Evolutionary conservation across 192 early-diverging fungal genomes (phyloP), one percentile per base, ranked within the genome.

Genomic region (Coemansia brasiliensis): DNA sequence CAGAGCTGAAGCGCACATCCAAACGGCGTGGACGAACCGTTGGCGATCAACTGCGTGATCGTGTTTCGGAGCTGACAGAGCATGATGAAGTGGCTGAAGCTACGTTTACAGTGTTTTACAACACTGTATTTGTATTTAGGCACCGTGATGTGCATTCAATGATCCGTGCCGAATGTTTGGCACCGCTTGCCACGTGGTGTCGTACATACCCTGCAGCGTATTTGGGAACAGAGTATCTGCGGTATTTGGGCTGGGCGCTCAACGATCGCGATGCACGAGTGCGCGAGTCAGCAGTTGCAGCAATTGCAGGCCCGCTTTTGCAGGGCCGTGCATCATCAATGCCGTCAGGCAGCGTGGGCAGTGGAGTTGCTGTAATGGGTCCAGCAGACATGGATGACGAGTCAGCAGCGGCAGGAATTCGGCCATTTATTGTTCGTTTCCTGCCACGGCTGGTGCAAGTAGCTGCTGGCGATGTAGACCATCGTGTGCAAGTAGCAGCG

Each of bases 181-280:
- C 76, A 37, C 90, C 90, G 39, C 79, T 99, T 12, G 89, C 93
- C 37, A 53, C 68, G 5, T 96, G 92, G 90, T 89, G 94, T 57
- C 59, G 67, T 8, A 70, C 68, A 17, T 85, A 84, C 63, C 90
- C 91, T 6, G 81, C 85, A 3, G 57, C 73, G 15, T 98, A 90
- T 55, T 59, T 95, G 25, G 85, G 89, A 18, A 81, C 89, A 7
- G 49, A 71, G 29, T 91, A 95, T 66, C 59, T 95, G 17, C 80
- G 90, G 26, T 95, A 95, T 55, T 39, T 94, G 1, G 94, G 94
- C 18, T 94, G 91, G 93, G 78, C 87, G 52, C 73, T 97, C 32
- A 89, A 86, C 29, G 94, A 99, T 67, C 89, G 84, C 60, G 83
- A 83, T 16, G 83, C 91, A 3, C 57, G 69, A 20, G 88, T 90